Percentiles rank a stretch among this genome's conserved stretches.
phyloP scores from a whole-genome alignment of 352 stramenopile genomes.

The Phytophthora pini region DNA sequence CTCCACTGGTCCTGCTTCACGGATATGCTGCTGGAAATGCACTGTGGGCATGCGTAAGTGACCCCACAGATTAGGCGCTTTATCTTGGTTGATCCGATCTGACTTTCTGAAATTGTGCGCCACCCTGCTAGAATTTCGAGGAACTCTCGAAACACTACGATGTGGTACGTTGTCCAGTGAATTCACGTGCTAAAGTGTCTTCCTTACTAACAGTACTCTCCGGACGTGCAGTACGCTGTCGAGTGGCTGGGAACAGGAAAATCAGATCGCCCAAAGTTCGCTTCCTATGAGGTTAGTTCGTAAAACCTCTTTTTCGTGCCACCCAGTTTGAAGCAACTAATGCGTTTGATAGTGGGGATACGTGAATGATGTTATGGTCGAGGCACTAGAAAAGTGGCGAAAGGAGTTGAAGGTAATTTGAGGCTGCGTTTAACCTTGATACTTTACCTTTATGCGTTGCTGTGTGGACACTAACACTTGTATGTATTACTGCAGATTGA shows the following conservation, averaged over 20 bases:
- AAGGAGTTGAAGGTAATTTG: constrained; percentile 54
- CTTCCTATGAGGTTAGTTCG: constrained; percentile 54
- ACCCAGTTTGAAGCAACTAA: too few relatives aligned
- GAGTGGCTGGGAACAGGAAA: constrained; percentile 74
- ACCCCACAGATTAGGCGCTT: background rate
- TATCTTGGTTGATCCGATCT: background rate
- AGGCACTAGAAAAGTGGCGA: constrained; percentile 65
- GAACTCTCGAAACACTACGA: constrained; percentile 61
- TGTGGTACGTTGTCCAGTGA: constrained; percentile 34
- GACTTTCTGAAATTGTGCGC: background rate
- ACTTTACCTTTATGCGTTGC: too few relatives aligned
- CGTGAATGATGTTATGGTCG: constrained; percentile 65
- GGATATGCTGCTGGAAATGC: constrained; percentile 71
- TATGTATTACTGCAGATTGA: constrained; percentile 39
- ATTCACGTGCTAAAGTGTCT: background rate
- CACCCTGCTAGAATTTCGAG: constrained; percentile 59
- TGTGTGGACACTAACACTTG: too few relatives aligned
- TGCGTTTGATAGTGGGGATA: constrained; percentile 48
- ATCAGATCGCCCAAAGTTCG: constrained; percentile 65
- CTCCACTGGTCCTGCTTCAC: constrained; percentile 65
- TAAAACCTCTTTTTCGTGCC: too few relatives aligned
- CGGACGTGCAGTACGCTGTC: constrained; percentile 55
- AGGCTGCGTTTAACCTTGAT: background rate
- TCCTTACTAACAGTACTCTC: background rate
- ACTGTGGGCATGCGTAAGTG: constrained; percentile 70